These are phyloP conservation scores for Flammula alnicola DNA, from an alignment of 1,284 basidiomycete genomes.

Conservation along the genomic window DNA sequence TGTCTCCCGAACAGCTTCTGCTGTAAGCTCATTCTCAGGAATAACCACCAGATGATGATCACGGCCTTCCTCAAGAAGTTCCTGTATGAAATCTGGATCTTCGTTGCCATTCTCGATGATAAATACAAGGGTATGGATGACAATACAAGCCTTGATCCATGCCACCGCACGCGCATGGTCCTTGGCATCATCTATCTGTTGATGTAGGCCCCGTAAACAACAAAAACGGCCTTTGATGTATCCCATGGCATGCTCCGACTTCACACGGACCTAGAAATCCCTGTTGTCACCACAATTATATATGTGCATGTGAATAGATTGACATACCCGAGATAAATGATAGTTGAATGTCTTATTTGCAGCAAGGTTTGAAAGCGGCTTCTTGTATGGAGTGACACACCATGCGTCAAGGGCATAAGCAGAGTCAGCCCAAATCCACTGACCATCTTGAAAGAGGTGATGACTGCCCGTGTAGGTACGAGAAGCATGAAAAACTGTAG, in stretches of 20 bases:
- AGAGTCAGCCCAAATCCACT: constrained; percentile 40
- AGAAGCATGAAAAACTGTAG: constrained; percentile 30
- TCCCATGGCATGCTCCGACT: constrained; percentile 33
- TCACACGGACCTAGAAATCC: constrained; percentile 9
- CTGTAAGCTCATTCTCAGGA: constrained; percentile 4
- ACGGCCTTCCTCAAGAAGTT: constrained; percentile 14
- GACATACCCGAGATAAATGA: constrained; percentile 23
- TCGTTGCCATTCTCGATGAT: constrained; percentile 19
- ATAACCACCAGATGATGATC: background rate
- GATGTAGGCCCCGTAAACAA: constrained; percentile 28
- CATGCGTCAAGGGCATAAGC: constrained; percentile 32
- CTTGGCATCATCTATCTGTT: constrained; percentile 21
- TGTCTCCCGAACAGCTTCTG: constrained; percentile 13
- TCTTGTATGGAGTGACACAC: constrained; percentile 26
- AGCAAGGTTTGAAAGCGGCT: constrained; percentile 11
- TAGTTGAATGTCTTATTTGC: constrained; percentile 19
- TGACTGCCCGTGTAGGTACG: constrained; percentile 19
- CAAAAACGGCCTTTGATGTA: constrained; percentile 34
- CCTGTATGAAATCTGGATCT: constrained; percentile 16
- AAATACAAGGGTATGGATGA: constrained; percentile 22
- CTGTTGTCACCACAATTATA: background rate
- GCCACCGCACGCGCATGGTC: constrained; percentile 15
- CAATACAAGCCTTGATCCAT: constrained; percentile 26
- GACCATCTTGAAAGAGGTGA: constrained; percentile 23
- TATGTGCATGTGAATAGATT: background rate